Percentiles rank a stretch among this genome's conserved stretches.
These are phyloP conservation scores for Kwoniella pini DNA, from an alignment of 768 basidiomycete genomes.

Conservation along the genomic window DNA sequence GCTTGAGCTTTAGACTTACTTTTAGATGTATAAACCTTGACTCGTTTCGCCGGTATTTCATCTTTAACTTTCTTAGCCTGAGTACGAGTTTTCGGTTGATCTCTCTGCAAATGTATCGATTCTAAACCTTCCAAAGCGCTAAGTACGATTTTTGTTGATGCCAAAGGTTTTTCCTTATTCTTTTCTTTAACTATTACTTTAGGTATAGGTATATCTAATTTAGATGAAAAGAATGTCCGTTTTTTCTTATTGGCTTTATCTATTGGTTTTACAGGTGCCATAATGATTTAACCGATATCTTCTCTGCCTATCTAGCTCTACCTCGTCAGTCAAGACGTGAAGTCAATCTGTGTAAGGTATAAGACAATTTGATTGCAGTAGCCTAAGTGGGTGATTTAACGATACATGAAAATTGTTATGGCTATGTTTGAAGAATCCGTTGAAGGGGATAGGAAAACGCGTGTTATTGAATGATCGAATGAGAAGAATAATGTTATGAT, in stretches of 20 bases:
- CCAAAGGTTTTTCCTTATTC: not conserved
- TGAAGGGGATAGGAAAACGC: not conserved
- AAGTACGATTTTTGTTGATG: not conserved
- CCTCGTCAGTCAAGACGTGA: too few relatives aligned
- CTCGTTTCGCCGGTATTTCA: not conserved
- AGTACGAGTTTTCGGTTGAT: not conserved
- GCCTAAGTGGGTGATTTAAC: not conserved
- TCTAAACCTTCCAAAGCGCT: not conserved
- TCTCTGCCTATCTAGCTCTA: too few relatives aligned
- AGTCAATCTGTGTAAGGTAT: too few relatives aligned
- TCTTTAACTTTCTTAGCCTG: too few relatives aligned
- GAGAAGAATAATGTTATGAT: constrained; percentile 4
- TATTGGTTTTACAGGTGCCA: constrained; percentile 5
- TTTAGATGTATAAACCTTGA: not conserved
- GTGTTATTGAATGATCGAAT: not conserved
- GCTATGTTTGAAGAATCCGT: too few relatives aligned
- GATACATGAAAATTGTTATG: not conserved
- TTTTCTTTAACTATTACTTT: not conserved
- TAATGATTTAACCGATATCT: not conserved
- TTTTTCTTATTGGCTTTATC: not conserved
- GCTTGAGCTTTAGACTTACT: not conserved
- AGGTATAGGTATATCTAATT: not conserved
- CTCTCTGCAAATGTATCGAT: not conserved
- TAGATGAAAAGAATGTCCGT: constrained; percentile 7
- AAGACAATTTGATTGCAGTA: too few relatives aligned